These are phyloP conservation scores for Fremontodendron californicum DNA, from an alignment of 345 rosid species.

Conservation along the genomic window DNA sequence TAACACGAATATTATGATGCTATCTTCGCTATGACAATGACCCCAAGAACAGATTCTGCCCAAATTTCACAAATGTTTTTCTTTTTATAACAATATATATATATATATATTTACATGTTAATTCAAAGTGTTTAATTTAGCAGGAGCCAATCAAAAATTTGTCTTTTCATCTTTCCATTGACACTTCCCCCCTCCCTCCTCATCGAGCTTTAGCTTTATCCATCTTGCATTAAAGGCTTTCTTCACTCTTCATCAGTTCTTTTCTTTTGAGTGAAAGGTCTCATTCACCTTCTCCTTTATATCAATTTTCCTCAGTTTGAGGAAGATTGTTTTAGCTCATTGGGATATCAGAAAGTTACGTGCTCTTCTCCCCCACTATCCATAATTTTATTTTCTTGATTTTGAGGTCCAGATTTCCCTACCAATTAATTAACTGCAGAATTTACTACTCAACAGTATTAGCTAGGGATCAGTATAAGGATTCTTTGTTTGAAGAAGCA, in stretches of 20 bases:
- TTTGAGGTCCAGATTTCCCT: neutral
- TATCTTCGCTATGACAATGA: neutral
- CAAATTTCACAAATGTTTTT: neutral
- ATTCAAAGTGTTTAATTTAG: neutral
- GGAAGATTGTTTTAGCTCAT: conserved; percentile 3
- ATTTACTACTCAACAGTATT: neutral
- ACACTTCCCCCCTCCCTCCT: neutral
- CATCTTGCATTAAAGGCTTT: neutral
- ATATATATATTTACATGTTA: neutral
- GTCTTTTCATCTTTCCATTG: neutral
- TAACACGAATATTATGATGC: neutral
- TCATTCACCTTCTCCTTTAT: neutral
- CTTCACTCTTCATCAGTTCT: neutral
- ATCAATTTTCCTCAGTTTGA: neutral
- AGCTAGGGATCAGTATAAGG: neutral
- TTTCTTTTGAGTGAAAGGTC: conserved; percentile 15
- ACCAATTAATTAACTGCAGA: neutral
- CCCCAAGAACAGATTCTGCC: neutral
- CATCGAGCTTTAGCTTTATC: neutral
- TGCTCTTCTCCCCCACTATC: neutral
- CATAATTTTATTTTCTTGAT: neutral
- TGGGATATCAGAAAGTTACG: neutral
- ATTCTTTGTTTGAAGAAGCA: neutral
- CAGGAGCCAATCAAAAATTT: neutral
- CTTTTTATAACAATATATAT: no score